Conservation (phyloP, 192 early-diverging fungal species). For the Coemansia sp. region DNA sequence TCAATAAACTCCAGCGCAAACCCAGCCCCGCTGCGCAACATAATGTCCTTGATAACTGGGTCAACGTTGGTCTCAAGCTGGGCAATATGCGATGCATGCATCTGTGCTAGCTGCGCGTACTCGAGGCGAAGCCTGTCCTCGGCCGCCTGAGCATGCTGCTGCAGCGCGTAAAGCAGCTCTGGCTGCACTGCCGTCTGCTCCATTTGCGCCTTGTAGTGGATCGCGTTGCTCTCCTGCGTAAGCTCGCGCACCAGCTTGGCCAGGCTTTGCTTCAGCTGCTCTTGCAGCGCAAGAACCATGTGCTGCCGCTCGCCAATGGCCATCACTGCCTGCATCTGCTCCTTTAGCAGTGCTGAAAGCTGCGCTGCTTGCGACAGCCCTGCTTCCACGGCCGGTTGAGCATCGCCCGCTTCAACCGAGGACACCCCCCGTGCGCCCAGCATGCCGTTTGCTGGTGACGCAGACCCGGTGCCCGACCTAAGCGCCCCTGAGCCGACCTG, state of each 20-base stretch:
- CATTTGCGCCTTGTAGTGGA: slow-evolving; percentile 40
- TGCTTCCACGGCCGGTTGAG: not conserved
- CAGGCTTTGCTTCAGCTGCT: slow-evolving; percentile 40
- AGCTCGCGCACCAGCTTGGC: slow-evolving; percentile 48
- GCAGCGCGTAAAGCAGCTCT: slow-evolving; percentile 35
- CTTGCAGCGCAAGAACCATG: slow-evolving; percentile 23
- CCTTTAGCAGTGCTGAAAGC: slow-evolving; percentile 38
- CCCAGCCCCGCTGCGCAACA: slow-evolving; percentile 30
- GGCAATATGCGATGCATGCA: slow-evolving; percentile 29
- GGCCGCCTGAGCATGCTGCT: slow-evolving; percentile 33
- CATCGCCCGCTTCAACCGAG: not conserved
- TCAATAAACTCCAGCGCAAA: slow-evolving; percentile 42
- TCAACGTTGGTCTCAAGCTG: slow-evolving; percentile 43
- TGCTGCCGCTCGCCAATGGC: slow-evolving; percentile 40
- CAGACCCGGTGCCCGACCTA: not conserved
- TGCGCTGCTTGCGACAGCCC: slow-evolving; percentile 37
- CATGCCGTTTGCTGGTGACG: not conserved
- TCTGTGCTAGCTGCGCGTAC: slow-evolving; percentile 26
- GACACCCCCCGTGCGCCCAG: not conserved
- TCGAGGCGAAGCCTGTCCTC: slow-evolving; percentile 28
- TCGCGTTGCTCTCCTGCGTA: slow-evolving; percentile 37
- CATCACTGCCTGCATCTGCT: slow-evolving; percentile 33
- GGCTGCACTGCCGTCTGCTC: slow-evolving; percentile 24
- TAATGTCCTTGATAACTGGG: slow-evolving; percentile 44
- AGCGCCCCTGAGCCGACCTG: not conserved